phyloP scores from a whole-genome alignment of 345 rosid species.

The Linum lewisii region DNA sequence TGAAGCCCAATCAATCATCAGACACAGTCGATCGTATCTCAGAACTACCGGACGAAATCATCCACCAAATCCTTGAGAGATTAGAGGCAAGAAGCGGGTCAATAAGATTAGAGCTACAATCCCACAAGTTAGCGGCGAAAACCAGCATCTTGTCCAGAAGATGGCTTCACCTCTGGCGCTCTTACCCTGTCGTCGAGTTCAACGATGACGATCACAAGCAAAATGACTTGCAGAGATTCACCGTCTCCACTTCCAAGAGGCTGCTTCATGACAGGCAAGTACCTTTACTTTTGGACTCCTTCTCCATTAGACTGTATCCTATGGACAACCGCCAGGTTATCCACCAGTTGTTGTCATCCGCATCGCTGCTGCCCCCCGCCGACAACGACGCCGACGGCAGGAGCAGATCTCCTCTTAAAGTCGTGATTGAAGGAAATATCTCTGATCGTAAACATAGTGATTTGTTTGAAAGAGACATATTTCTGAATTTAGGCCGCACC shows the following conservation, averaged over 20 bases:
- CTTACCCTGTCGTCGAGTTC: not conserved
- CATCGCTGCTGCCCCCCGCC: too few relatives aligned
- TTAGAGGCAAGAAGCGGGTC: too few relatives aligned
- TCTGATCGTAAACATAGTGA: too few relatives aligned
- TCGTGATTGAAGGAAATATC: too few relatives aligned
- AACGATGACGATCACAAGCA: too few relatives aligned
- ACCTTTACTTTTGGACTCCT: not conserved
- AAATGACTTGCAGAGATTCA: too few relatives aligned
- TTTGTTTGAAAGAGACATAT: too few relatives aligned
- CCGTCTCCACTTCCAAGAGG: not conserved
- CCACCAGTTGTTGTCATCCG: not conserved
- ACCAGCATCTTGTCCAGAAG: not conserved
- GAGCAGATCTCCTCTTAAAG: not conserved
- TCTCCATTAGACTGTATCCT: too few relatives aligned
- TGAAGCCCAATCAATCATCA: too few relatives aligned
- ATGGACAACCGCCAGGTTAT: not conserved
- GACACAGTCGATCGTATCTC: too few relatives aligned
- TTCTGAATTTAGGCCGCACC: not conserved
- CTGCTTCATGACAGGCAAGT: not conserved
- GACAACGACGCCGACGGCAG: not conserved
- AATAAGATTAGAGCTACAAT: too few relatives aligned
- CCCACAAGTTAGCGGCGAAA: not conserved
- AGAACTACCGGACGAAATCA: not conserved
- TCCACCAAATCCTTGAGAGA: not conserved
- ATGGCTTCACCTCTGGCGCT: not conserved